Evolutionary conservation across 805 yeast genomes (phyloP), one percentile per base, ranked within the genome.

Genomic region (Candida coquimbonensis): DNA sequence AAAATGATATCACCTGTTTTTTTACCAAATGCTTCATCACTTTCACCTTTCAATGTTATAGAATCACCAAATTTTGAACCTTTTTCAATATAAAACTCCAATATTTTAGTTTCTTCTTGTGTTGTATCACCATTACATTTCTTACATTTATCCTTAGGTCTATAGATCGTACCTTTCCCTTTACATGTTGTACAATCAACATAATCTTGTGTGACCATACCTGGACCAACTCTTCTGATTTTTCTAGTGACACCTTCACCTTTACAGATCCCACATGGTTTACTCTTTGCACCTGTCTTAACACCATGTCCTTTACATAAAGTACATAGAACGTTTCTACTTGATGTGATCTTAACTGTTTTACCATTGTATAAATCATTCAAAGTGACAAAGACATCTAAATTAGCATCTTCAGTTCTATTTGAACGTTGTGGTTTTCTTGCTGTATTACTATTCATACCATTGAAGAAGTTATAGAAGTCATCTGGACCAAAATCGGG

Each of bases 351-450:
- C 59, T 86, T 86, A 50, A 89, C 73, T 9, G 81, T 77, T 61
- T 87, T 87, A 5, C 98, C 96, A 52, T 78, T 80, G 69, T 78
- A 89, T 38, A 87, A 64, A 48, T 88, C 96, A 46, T 80, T 86
- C 50, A 88, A 64, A 0, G 85, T 70, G 12, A 90, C 77, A 5
- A 74, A 76, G 12, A 87, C 73, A 25, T 78, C 75, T 40, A 88
- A 61, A n/a, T 67, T 64, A 0, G 89, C 93, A 60, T 87, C 88
- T 5, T 72, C 81, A 0, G 95, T 83, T 46, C 72, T 65, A 5
- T 62, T 62, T 31, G 62, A 36, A 14, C 39, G 38, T 16, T 50
- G 39, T 5, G 43, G 47, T n/a, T 44, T 38, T 17, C 27, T 35
- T 9, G 49, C 51, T 21, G 27, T 25, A 13, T 40, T 38, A 17